phyloP scores from a whole-genome alignment of 148 eudicot species.

The Spergularia marina region DNA sequence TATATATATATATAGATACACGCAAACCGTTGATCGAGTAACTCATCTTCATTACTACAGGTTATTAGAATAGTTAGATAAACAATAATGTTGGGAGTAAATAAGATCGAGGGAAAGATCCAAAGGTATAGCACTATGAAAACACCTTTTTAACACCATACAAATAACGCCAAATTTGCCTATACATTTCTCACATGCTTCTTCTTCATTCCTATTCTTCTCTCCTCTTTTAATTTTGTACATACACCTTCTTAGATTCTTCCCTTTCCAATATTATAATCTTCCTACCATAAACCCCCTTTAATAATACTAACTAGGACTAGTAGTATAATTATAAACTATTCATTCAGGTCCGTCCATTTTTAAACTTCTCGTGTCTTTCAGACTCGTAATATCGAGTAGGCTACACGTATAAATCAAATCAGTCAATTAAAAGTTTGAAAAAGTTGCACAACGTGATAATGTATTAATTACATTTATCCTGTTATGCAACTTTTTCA shows the following conservation, averaged over 20 bases:
- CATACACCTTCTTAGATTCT: constrained; percentile 11
- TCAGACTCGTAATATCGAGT: too few species aligned
- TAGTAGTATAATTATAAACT: neutral
- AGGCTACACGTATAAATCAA: too few species aligned
- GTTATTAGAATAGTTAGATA: neutral
- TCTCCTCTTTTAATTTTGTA: constrained; percentile 9
- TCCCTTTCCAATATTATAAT: neutral
- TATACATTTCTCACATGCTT: constrained; percentile 32
- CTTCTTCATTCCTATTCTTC: neutral
- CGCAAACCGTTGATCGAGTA: too few species aligned
- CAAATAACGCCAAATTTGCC: constrained; percentile 26
- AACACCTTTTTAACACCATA: constrained; percentile 20
- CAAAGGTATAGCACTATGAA: constrained; percentile 10
- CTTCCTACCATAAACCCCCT: constrained; percentile 9
- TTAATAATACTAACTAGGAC: too few species aligned
- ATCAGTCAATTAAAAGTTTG: too few species aligned
- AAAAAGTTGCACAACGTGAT: too few species aligned
- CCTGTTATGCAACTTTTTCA: too few species aligned
- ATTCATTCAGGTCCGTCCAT: neutral
- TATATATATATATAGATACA: too few species aligned
- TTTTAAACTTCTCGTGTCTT: too few species aligned
- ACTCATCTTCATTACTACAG: neutral
- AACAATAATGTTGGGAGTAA: neutral
- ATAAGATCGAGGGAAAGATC: neutral
- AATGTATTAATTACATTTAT: too few species aligned